These are phyloP conservation scores for Parathielavia hyrcaniae DNA, from an alignment of 495 filamentous ascomycete genomes.

Conservation along the genomic window DNA sequence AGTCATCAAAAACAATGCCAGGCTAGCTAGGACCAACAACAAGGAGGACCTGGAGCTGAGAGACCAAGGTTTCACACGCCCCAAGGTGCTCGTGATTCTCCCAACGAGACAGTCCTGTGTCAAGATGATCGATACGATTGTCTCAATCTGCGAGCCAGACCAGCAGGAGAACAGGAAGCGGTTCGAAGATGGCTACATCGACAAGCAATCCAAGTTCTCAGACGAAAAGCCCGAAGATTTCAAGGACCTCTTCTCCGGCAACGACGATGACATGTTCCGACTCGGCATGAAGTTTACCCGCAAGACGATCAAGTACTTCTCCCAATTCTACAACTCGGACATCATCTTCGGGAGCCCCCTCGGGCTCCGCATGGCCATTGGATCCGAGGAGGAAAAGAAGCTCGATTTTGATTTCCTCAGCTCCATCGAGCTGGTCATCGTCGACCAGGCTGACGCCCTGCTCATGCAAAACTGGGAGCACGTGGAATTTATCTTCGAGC, in stretches of 20 bases:
- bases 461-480: slow-evolving; percentile 99
- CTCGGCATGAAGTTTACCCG: slow-evolving; percentile 90
- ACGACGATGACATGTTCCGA: slow-evolving; percentile 94
- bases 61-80: slow-evolving; percentile 93
- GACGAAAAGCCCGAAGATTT: slow-evolving; percentile 80
- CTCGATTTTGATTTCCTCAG: slow-evolving; percentile 85
- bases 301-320: slow-evolving; percentile 89
- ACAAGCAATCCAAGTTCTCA: slow-evolving; percentile 58
- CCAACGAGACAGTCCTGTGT: slow-evolving; percentile 83
- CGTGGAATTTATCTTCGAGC: slow-evolving; percentile 79
- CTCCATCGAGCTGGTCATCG: slow-evolving; percentile 80
- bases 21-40: slow-evolving; percentile 51
- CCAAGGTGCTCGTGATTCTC: slow-evolving; percentile 82
- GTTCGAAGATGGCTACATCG: slow-evolving; percentile 71
- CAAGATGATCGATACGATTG: slow-evolving; percentile 66
- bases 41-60: slow-evolving; percentile 66
- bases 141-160: slow-evolving; percentile 66
- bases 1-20: slow-evolving; percentile 85
- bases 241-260: slow-evolving; percentile 81
- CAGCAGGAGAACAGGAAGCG: slow-evolving; percentile 94
- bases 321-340: slow-evolving; percentile 93
- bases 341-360: slow-evolving; percentile 87
- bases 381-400: slow-evolving; percentile 65
- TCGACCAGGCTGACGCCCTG: slow-evolving; percentile 89
- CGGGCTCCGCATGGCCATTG: slow-evolving; percentile 83